Evolutionary conservation across 352 stramenopile genomes (phyloP), one percentile per base, ranked within the genome.

Genomic region (Pythium aphanidermatum): DNA sequence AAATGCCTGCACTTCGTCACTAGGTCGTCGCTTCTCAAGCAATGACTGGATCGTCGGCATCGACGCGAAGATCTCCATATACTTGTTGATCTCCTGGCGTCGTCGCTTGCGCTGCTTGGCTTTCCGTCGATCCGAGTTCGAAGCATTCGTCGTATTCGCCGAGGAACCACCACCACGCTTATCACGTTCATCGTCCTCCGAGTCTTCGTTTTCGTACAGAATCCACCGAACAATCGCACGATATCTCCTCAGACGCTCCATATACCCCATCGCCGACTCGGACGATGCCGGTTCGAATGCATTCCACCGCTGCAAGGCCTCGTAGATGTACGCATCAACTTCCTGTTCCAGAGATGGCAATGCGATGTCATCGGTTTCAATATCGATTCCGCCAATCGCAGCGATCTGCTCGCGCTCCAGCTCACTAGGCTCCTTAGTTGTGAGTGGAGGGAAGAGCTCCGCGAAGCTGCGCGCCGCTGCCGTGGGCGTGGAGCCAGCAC

Each of bases 301-400:
- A 50, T 90, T 90, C 77, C 77, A 90, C 33, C 53, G 65, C 29
- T 61, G 61, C 23, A 90, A 56, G 13, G 74, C 74, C 31, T 63
- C 53, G 48, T 85, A 76, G 25, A 90, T 65, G 12, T 69, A 53
- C 17, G 45, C 25, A 11, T 87, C 73, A 24, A 90, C 68, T 14
- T 72, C 59, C 16, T 74, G 64, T 37, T 90, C 72, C 14, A 87
- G 51, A 19, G 74, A 62, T 2, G 53, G 54, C 24, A 90, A 51
- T 19, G 42, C 2, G 5, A 90, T 54, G 26, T 85, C 72, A 31
- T 75, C 53, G 5, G 74, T 61, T 17, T 36, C 58, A 25, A 90
- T 79, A 42, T 90, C 74, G 10, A 86, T 58, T 13, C 58, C 56
- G 33, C 11, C 29, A 0, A 46, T 4, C 46, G 41, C 25, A 9